Evolutionary conservation across 2,329 filamentous ascomycete species (phyloP).

Genomic region (Lachnum nothofagi): DNA sequence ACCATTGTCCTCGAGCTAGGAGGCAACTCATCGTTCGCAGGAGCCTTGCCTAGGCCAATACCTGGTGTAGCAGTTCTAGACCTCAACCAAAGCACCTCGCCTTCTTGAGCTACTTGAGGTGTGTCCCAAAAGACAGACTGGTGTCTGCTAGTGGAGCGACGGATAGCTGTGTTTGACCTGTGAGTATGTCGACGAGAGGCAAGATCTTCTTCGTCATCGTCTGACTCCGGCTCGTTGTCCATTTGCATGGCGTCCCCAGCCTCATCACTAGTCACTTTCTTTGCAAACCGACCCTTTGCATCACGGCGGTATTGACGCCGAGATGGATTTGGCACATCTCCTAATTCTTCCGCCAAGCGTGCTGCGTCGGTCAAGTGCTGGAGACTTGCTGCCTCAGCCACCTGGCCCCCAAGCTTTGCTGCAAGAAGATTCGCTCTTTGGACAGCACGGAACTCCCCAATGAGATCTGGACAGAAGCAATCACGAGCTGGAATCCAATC

Average conservation of each 20-base stretch:
- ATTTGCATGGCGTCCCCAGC: too few species aligned
- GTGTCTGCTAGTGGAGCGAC: background rate
- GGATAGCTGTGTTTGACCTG: background rate
- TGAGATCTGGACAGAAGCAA: constrained; percentile 8
- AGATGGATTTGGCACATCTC: background rate
- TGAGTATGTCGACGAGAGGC: background rate
- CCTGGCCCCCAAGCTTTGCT: background rate
- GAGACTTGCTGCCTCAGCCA: background rate
- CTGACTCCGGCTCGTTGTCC: background rate
- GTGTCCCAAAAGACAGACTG: background rate
- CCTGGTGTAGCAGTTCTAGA: background rate
- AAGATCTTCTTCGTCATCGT: background rate
- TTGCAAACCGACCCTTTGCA: background rate
- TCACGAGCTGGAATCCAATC: constrained; percentile 8
- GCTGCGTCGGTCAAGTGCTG: background rate
- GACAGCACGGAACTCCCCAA: constrained; percentile 1
- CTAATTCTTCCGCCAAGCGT: background rate
- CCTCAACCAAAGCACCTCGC: background rate
- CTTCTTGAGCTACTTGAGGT: background rate
- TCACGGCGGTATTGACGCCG: background rate
- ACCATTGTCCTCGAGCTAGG: too few species aligned
- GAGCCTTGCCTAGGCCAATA: too few species aligned
- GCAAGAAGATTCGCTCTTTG: background rate
- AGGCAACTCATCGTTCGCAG: too few species aligned
- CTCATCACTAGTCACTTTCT: background rate